Percentiles rank a stretch among this genome's conserved stretches.
Evolutionary conservation across 73 alveolate species (phyloP).

Genomic region (Paramecium biaurelia): DNA sequence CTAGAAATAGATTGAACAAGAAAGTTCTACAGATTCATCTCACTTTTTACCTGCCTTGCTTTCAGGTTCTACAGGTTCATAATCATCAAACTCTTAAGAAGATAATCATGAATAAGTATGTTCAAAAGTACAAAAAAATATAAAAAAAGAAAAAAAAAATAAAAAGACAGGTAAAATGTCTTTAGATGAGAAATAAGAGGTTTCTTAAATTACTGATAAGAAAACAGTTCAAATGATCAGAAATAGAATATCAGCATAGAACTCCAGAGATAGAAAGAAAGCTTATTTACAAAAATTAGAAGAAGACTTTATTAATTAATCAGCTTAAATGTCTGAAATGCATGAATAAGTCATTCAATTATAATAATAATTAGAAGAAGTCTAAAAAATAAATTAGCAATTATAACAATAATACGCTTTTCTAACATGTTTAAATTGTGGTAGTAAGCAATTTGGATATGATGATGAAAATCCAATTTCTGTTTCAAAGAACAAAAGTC

Average conservation of each 20-base stretch:
- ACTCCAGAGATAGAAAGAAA: slow-evolving; percentile 55
- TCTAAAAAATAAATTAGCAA: neutral
- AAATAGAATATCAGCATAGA: slow-evolving; percentile 60
- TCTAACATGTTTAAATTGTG: slow-evolving; percentile 17
- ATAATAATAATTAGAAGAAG: neutral
- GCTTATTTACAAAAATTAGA: neutral
- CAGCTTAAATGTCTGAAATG: neutral
- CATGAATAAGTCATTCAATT: neutral
- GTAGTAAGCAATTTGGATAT: slow-evolving; percentile 7
- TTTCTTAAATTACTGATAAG: neutral
- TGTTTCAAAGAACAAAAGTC: neutral
- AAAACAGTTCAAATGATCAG: slow-evolving; percentile 29
- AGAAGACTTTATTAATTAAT: neutral
- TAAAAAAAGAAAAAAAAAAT: neutral
- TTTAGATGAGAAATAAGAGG: neutral
- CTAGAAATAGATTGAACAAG: neutral
- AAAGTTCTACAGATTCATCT: neutral
- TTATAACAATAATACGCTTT: neutral
- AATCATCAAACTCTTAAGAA: neutral
- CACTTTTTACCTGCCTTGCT: neutral
- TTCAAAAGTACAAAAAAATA: neutral
- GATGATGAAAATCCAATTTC: neutral
- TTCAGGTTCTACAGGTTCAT: neutral
- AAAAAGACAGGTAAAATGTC: neutral
- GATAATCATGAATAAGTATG: neutral